Evolutionary conservation across 2,329 filamentous ascomycete species (phyloP).

Genomic region (Epichloe gansuensis): DNA sequence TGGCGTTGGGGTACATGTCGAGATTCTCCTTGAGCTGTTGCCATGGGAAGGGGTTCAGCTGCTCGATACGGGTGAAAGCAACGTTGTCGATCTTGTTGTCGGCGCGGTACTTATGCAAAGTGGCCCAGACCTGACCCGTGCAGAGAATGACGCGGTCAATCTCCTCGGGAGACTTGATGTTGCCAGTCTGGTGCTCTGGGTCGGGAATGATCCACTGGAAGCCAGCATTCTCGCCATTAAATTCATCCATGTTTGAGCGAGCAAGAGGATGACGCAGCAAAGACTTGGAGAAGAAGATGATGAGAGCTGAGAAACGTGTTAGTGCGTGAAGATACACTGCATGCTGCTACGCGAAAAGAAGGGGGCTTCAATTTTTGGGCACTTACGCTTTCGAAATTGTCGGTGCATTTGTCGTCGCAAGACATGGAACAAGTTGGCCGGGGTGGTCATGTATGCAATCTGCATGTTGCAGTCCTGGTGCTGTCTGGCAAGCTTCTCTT

Average conservation of each 20-base stretch:
- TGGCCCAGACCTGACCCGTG: conserved; percentile 85
- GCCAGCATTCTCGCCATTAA: conserved; percentile 69
- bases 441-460: conserved; percentile 93
- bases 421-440: conserved; percentile 91
- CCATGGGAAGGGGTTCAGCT: conserved; percentile 99
- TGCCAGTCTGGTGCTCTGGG: conserved; percentile 62
- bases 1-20: conserved; percentile 91
- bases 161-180: conserved; percentile 67
- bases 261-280: conserved; percentile 88
- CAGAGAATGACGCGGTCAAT: conserved; percentile 93
- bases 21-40: conserved; percentile 92
- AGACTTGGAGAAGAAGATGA: conserved; percentile 98
- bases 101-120: conserved; percentile 81
- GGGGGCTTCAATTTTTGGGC: background rate
- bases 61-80: conserved; percentile 90
- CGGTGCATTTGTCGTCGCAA: conserved; percentile 96
- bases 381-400: conserved; percentile 96
- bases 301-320: conserved; percentile 46
- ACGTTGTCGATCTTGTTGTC: conserved; percentile 79
- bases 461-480: conserved; percentile 99
- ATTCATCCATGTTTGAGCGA: conserved; percentile 80
- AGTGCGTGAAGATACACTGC: background rate
- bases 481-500: conserved; percentile 85
- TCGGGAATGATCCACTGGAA: conserved; percentile 97
- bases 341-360: background rate